Evolutionary conservation across 441 rosid genomes (phyloP), one percentile per base, ranked within the genome.

Genomic region (Arabidopsis lyrata): DNA sequence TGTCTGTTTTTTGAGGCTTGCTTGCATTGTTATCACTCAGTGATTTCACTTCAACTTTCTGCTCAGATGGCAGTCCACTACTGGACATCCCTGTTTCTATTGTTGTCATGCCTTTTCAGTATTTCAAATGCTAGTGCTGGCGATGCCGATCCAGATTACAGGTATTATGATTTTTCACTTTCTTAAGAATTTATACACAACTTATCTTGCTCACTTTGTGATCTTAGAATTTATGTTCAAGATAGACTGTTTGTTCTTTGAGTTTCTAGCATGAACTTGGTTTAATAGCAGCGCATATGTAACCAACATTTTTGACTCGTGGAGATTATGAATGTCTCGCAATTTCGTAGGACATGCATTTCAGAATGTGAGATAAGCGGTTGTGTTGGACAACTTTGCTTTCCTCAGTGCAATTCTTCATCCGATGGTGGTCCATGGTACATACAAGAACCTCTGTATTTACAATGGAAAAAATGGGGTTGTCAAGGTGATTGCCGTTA

Each of bases 401-500:
- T 92, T 80, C 84, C 87, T 13, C 87, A 86, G 38, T 94, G 95
- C 86, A 87, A 90, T 6, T 83, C 83, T 76, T 82, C 90, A 42
- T 83, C 93, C 0, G 82, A 65, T 64, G 88, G 81, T 61, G 87
- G 89, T 83, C 90, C 93, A 8, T 88, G 97, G 95, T 87, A 87
- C 78, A 83, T 78, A 80, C 93, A 86, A 81, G 97, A 92, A 59
- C 92, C 92, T 47, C 87, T 90, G 62, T 91, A 88, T 80, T 67
- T 90, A 81, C 83, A 76, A 64, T 89, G 97, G 97, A 86, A 90
- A 66, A 84, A 86, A 56, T 86, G 89, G 93, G 90, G 90, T 63
- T 94, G 97, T 76, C 85, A 73, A 63, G 84, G 91, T 75, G 99
- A 92, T 81, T 92, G 99, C 48, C 93, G 88, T 32, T 92, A 90